These are phyloP conservation scores for Chamaenerion angustifolium DNA, from an alignment of 345 rosid species.

Conservation along the genomic window DNA sequence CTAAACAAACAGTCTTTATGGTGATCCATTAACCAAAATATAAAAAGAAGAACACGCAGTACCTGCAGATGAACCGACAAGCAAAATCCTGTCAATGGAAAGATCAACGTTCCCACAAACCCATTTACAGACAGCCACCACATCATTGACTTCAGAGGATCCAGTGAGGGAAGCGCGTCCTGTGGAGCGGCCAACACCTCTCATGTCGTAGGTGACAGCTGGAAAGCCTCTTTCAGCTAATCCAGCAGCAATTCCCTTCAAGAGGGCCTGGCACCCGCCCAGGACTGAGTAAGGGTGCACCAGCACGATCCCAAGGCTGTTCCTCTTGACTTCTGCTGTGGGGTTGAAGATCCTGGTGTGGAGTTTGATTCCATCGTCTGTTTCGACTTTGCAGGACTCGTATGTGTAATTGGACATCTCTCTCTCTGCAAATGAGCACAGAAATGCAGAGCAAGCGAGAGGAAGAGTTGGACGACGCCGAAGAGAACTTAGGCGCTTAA, in stretches of 20 bases:
- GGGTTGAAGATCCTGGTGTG: constrained; percentile 39
- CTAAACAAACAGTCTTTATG: too few species aligned
- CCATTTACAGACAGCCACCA: constrained; percentile 71
- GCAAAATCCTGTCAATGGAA: constrained; percentile 43
- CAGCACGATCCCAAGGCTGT: constrained; percentile 44
- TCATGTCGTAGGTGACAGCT: constrained; percentile 80
- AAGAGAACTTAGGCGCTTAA: too few species aligned
- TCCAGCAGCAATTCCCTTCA: constrained; percentile 62
- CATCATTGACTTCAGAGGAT: constrained; percentile 74
- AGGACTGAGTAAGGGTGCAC: constrained; percentile 81
- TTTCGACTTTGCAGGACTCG: constrained; percentile 13
- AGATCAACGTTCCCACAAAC: constrained; percentile 23
- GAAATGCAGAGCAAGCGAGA: not conserved
- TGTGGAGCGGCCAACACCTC: constrained; percentile 82
- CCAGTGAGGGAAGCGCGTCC: constrained; percentile 83
- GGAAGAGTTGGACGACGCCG: not conserved
- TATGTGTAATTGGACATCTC: constrained; percentile 10
- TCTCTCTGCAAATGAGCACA: too few species aligned
- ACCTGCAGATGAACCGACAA: constrained; percentile 95
- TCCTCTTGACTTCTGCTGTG: constrained; percentile 15
- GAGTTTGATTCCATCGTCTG: constrained; percentile 11
- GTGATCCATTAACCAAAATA: not conserved
- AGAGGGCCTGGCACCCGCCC: constrained; percentile 71
- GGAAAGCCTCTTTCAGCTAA: constrained; percentile 43
- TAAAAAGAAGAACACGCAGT: not conserved